A percentile compares a stretch with the other conserved stretches of the same genome.
Conservation (phyloP, 345 rosid genomes). For the Rhizophora mangle region DNA sequence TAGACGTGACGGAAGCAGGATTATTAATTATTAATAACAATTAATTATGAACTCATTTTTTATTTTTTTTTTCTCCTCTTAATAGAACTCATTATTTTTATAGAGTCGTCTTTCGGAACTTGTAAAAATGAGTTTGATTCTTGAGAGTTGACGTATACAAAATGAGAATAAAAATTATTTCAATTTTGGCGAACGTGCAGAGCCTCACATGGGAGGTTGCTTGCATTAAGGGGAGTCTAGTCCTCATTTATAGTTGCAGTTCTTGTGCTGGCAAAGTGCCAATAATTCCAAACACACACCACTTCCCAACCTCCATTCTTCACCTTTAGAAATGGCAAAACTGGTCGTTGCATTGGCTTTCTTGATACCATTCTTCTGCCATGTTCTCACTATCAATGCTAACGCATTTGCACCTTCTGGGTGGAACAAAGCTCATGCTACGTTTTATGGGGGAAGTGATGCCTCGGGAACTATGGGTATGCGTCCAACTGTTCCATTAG, state of each 20-base stretch:
- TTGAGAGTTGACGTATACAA: constrained; percentile 1
- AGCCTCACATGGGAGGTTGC: constrained; percentile 38
- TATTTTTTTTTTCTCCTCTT: too few relatives aligned
- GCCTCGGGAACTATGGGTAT: constrained; percentile 30
- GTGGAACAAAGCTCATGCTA: constrained; percentile 29
- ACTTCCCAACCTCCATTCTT: not conserved
- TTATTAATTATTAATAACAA: too few relatives aligned
- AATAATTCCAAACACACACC: constrained; percentile 12
- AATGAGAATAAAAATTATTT: not conserved
- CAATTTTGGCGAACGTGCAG: constrained; percentile 15
- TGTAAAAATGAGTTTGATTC: constrained; percentile 4
- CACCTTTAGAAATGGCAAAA: constrained; percentile 35
- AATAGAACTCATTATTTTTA: not conserved
- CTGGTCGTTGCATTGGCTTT: constrained; percentile 23
- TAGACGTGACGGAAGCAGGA: too few relatives aligned
- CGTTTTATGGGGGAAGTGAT: constrained; percentile 18
- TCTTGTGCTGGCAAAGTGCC: constrained; percentile 18
- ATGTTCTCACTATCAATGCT: constrained; percentile 24
- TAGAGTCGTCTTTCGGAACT: not conserved
- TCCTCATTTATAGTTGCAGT: constrained; percentile 30
- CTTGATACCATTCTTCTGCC: constrained; percentile 34
- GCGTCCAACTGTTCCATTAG: not conserved
- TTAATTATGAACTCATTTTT: too few relatives aligned
- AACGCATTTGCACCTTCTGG: constrained; percentile 48
- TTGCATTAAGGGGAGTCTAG: constrained; percentile 17